Evolutionary conservation across 768 basidiomycete species (phyloP), one percentile per base, ranked within the genome.

Genomic region (Pleurotus citrinopileatus): DNA sequence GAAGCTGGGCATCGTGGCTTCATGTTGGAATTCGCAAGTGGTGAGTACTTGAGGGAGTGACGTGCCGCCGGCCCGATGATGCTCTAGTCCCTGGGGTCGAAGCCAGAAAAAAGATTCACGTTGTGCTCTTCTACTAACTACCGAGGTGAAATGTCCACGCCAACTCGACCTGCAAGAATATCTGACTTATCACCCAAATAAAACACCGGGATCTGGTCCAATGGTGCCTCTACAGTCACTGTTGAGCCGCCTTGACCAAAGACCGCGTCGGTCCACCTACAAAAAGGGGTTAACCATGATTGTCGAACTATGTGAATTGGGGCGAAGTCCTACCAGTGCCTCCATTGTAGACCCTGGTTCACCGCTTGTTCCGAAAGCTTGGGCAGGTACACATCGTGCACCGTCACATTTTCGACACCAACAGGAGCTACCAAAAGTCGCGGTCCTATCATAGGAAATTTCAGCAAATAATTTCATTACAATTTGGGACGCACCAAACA

Each of bases 151-250:
- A n/a, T n/a, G n/a, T n/a, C n/a, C n/a, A n/a, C n/a, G n/a, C n/a
- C n/a, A n/a, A 34, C 32, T 34, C 32, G 32, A n/a, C 32, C 32
- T 34, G 32, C n/a, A 23, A 71, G 54, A 32, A 71, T 68, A 50
- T 70, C 67, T 7, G 44, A 40, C 44, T 67, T 71, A 19, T 46
- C 55, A n/a, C 68, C 70, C 34, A 71, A 55, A 57, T 65, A 69
- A 52, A 70, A 67, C 13, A 73, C 67, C 2, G 68, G 72, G 13
- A 73, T 72, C 43, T 68, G 58, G 42, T 67, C 67, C 20, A 69
- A 57, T 5, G 59, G 55, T 2, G 70, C 69, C 52, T 59, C 63
- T 17, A 71, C 55, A 40, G 63, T 70, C 12, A 71, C 58, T 22
- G 52, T 54, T 25, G 38, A 56, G 13, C 69, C 69, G 23, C 70